phyloP scores from a whole-genome alignment of 106 monocot species.

The Allium cepa region DNA sequence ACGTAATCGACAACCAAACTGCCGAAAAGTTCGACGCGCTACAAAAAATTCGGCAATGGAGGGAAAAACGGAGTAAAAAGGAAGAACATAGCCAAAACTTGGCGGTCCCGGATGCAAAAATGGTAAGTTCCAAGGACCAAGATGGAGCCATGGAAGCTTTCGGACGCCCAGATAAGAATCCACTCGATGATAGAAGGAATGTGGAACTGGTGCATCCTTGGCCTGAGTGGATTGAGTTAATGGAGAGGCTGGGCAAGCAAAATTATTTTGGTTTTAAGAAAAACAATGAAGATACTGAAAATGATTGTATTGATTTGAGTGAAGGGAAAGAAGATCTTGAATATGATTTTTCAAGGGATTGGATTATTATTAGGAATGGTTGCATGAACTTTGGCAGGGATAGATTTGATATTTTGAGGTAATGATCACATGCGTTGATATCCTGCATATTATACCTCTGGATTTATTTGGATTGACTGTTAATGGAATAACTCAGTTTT shows the following conservation, averaged over 20 bases:
- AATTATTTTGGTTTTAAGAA: slow-evolving; percentile 68
- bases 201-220: slow-evolving; percentile 94
- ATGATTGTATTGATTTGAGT: slow-evolving; percentile 40
- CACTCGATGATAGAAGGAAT: slow-evolving; percentile 18
- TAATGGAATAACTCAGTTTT: no score
- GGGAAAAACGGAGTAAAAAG: slow-evolving; percentile 14
- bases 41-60: slow-evolving; percentile 83
- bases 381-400: slow-evolving; percentile 84
- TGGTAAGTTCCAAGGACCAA: neutral
- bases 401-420: slow-evolving; percentile 81
- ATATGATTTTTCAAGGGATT: slow-evolving; percentile 75
- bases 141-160: slow-evolving; percentile 10
- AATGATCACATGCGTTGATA: neutral
- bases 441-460: no score
- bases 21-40: slow-evolving; percentile 63
- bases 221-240: slow-evolving; percentile 96
- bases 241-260: slow-evolving; percentile 72
- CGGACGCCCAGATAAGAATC: slow-evolving; percentile 1
- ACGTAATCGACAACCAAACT: slow-evolving; percentile 63
- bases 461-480: no score
- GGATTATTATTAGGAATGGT: slow-evolving; percentile 70
- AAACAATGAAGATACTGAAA: slow-evolving; percentile 30
- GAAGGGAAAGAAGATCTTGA: slow-evolving; percentile 34
- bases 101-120: neutral
- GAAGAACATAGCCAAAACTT: neutral